A percentile compares a stretch with the other conserved stretches of the same genome.
Evolutionary conservation across 225 moss, liverwort and hornwort genomes (phyloP).

Genomic region (Polytrichum commune): DNA sequence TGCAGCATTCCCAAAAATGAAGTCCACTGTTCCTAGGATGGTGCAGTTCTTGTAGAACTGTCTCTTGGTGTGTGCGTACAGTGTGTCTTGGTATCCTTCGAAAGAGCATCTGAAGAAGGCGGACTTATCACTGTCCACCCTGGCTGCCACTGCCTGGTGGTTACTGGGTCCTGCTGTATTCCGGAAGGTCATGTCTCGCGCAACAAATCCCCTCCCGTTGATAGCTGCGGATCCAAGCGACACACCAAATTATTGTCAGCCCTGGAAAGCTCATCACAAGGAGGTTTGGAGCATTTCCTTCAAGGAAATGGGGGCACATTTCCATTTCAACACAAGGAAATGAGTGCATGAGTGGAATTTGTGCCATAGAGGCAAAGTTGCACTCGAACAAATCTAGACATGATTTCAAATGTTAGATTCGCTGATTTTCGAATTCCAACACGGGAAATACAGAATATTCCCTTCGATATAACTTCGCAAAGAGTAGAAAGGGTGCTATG

Average conservation of each 20-base stretch:
- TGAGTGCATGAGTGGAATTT: no score
- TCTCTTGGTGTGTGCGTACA: slow-evolving; percentile 43
- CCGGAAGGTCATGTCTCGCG: slow-evolving; percentile 43
- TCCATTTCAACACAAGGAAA: not conserved
- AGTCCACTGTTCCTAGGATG: slow-evolving; percentile 44
- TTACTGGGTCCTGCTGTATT: slow-evolving; percentile 42
- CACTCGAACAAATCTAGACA: no score
- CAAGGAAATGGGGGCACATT: not conserved
- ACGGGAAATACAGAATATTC: no score
- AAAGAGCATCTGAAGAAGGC: slow-evolving; percentile 44
- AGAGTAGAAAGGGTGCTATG: no score
- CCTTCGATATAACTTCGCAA: no score
- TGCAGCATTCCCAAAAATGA: slow-evolving; percentile 49
- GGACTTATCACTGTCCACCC: slow-evolving; percentile 43
- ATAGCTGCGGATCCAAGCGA: slow-evolving; percentile 19
- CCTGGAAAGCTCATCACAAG: no score
- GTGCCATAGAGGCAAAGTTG: no score
- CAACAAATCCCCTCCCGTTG: slow-evolving; percentile 40
- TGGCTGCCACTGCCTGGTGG: slow-evolving; percentile 46
- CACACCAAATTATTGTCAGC: not conserved
- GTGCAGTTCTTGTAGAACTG: slow-evolving; percentile 51
- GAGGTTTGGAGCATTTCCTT: no score
- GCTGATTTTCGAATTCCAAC: no score
- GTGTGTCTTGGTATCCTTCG: slow-evolving; percentile 59
- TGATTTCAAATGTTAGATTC: no score